Percentiles rank a stretch among this genome's conserved stretches.
Evolutionary conservation across 257 asterid genomes (phyloP).

Genomic region (Anisodus acutangulus): DNA sequence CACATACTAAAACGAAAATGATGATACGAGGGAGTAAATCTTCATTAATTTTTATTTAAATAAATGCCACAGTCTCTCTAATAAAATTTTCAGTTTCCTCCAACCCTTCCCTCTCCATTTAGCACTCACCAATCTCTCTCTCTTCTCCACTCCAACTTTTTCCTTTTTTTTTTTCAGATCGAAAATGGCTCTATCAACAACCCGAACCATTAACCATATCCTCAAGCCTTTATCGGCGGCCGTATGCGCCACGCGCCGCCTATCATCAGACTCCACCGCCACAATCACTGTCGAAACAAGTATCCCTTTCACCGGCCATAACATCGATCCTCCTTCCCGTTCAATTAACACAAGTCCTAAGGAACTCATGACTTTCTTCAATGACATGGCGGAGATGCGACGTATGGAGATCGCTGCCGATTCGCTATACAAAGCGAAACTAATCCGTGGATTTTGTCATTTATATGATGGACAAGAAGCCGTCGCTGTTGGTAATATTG

Average conservation of each 20-base stretch:
- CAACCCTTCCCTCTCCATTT: background rate
- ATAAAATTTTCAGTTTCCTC: background rate
- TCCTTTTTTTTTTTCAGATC: background rate
- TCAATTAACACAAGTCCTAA: constrained; percentile 66
- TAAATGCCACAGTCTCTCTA: background rate
- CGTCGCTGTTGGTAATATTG: constrained; percentile 60
- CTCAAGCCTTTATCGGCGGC: constrained; percentile 52
- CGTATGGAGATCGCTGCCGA: constrained; percentile 98
- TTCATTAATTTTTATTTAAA: background rate
- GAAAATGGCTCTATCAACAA: constrained; percentile 65
- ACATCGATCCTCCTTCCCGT: constrained; percentile 88
- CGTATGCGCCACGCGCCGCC: constrained; percentile 48
- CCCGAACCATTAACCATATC: constrained; percentile 48
- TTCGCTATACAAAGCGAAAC: constrained; percentile 89
- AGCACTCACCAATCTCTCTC: background rate
- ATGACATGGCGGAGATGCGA: constrained; percentile 87
- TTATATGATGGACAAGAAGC: constrained; percentile 98
- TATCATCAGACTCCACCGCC: constrained; percentile 60
- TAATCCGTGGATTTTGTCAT: constrained; percentile 95
- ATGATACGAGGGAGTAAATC: no score
- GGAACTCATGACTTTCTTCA: constrained; percentile 78
- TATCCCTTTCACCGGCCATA: constrained; percentile 85
- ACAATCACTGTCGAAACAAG: constrained; percentile 77
- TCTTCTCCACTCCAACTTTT: background rate
- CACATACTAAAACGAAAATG: no score